phyloP scores from a whole-genome alignment of 371 early-diverging fungal species.

The Paraphysoderma sedebokerense region DNA sequence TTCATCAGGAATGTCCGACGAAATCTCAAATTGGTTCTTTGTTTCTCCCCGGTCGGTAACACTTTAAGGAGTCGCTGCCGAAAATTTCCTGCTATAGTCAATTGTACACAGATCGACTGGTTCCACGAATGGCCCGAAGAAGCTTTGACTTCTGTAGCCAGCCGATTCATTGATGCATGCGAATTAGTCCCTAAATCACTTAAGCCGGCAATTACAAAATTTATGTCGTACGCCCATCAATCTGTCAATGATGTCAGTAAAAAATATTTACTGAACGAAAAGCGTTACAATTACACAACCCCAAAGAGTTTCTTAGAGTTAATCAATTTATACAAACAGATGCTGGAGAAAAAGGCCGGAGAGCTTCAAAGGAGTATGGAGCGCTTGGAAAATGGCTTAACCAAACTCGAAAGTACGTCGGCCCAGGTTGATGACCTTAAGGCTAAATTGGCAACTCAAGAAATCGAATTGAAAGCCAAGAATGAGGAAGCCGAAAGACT shows the following conservation, averaged over 20 bases:
- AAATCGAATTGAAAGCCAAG: conserved; percentile 37
- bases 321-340: conserved; percentile 33
- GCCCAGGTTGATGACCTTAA: conserved; percentile 40
- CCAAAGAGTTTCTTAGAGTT: conserved; percentile 41
- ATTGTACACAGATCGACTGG: conserved; percentile 41
- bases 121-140: conserved; percentile 43
- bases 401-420: conserved; percentile 36
- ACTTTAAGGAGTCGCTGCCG: conserved; percentile 30
- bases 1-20: conserved; percentile 32
- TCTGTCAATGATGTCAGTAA: conserved; percentile 30
- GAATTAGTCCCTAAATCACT: conserved; percentile 29
- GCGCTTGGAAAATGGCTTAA: conserved; percentile 39
- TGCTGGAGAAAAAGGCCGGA: conserved; percentile 32
- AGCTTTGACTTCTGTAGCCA: conserved; percentile 34
- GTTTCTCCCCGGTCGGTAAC: conserved; percentile 43
- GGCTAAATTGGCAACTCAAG: conserved; percentile 37
- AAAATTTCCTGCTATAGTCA: conserved; percentile 42
- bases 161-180: conserved; percentile 25
- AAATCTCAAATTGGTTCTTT: conserved; percentile 38
- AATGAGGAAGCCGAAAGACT: conserved; percentile 38
- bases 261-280: conserved; percentile 39
- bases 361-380: conserved; percentile 37
- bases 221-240: conserved; percentile 40
- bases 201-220: conserved; percentile 25
- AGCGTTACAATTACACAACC: conserved; percentile 41